Conservation (phyloP, 495 filamentous ascomycete genomes). For the Neurospora sp. region DNA sequence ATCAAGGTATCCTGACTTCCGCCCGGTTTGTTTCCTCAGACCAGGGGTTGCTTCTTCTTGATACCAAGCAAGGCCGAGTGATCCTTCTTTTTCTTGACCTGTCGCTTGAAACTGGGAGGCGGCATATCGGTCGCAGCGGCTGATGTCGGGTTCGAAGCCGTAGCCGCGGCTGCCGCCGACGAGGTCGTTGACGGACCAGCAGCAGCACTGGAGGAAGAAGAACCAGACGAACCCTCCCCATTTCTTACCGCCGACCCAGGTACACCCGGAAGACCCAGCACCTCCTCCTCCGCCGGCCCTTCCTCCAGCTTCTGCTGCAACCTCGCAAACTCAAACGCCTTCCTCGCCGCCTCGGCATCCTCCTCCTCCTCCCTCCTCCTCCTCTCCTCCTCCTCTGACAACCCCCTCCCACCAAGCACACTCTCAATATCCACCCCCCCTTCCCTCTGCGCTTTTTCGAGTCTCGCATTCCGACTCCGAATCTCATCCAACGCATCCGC, state of each 20-base stretch:
- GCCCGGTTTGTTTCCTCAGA: slow-evolving; percentile 16
- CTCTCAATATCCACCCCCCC: slow-evolving; percentile 36
- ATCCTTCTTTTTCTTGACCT: slow-evolving; percentile 78
- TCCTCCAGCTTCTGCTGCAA: slow-evolving; percentile 35
- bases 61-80: slow-evolving; percentile 64
- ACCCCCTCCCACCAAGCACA: slow-evolving; percentile 21
- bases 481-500: slow-evolving; percentile 97
- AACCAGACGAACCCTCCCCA: background rate
- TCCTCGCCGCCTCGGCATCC: slow-evolving; percentile 73
- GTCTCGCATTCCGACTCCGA: slow-evolving; percentile 75
- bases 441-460: slow-evolving; percentile 61
- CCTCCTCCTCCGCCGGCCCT: slow-evolving; percentile 36
- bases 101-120: slow-evolving; percentile 63
- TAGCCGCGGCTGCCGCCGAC: slow-evolving; percentile 12
- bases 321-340: slow-evolving; percentile 58
- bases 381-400: slow-evolving; percentile 41
- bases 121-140: slow-evolving; percentile 28
- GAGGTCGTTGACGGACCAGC: slow-evolving; percentile 12
- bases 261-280: background rate
- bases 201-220: background rate
- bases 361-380: slow-evolving; percentile 60
- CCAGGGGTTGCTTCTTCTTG: slow-evolving; percentile 68
- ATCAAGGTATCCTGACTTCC: background rate
- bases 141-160: slow-evolving; percentile 18
- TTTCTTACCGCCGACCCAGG: slow-evolving; percentile 10